Base-by-base conservation (phyloP, 2,329 filamentous ascomycete genomes). In the Ophiostoma sp. region DNA sequence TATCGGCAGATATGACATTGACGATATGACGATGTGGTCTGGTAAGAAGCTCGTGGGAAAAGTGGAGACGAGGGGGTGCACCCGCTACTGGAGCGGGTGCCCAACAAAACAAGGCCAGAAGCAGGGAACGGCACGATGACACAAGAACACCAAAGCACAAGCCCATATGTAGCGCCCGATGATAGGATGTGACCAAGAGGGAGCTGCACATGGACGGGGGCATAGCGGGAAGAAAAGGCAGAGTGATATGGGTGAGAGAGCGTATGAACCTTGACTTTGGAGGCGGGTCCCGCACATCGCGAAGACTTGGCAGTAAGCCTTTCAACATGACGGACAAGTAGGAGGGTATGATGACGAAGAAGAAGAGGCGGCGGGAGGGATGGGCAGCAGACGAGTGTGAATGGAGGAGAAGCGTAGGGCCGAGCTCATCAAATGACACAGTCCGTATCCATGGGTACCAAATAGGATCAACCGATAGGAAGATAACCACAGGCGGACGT, bases 231-330 rank as follows among this genome's bases (percentile, higher is more conserved):
- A 36, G 36, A 45, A 40, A 27, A 14, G 40, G 49, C 27, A 40
- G 45, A 58, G 40, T 62, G 41, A 52, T 18, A 45, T 7, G 7
- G n/a, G 9, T 12, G 52, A 49, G 49, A 36, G 62, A 44, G 67
- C 14, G 58, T 64, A 64, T 47, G 68, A 71, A 75, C 74, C 74
- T 75, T 74, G 73, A 71, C 71, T 74, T 75, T 65, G 73, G 69
- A 67, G 73, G 69, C 69, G 70, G 64, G 65, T 75, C 73, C 63
- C 71, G 71, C 69, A 66, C 70, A 66, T 75, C 74, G 68, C 74
- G 74, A 67, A 75, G 72, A 67, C 73, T 73, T 65, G 74, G 74
- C 12, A 75, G 67, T 3, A 71, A 67, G 64, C 72, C 69, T 64
- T 74, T 74, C 70, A 75, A 72, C 74, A 75, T 74, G 66, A 68